Percentiles rank a stretch among this genome's conserved stretches.
phyloP scores from a whole-genome alignment of 768 basidiomycete genomes.

The Imleria badia region DNA sequence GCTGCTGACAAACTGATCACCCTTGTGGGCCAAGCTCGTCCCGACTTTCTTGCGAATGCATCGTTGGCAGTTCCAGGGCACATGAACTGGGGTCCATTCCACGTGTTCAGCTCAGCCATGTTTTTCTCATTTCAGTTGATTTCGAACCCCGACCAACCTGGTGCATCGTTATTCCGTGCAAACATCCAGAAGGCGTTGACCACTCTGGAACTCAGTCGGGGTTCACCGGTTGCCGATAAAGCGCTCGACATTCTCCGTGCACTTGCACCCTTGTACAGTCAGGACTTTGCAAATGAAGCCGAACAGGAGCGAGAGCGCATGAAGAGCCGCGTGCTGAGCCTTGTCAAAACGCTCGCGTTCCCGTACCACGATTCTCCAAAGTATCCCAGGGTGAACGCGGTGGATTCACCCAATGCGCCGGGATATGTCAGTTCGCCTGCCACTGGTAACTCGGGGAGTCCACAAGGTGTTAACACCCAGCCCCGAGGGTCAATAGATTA shows the following conservation, averaged over 20 bases:
- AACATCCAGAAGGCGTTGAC: slow-evolving; percentile 69
- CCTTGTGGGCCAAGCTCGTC: slow-evolving; percentile 72
- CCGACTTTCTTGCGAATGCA: slow-evolving; percentile 70
- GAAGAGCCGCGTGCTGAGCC: slow-evolving; percentile 58
- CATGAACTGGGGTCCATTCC: slow-evolving; percentile 82
- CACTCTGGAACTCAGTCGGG: slow-evolving; percentile 64
- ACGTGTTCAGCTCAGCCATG: slow-evolving; percentile 84
- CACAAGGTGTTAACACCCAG: slow-evolving; percentile 32
- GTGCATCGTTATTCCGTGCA: slow-evolving; percentile 71
- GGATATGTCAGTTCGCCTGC: slow-evolving; percentile 53
- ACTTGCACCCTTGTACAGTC: slow-evolving; percentile 70
- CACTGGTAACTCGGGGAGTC: slow-evolving; percentile 59
- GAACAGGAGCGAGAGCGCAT: slow-evolving; percentile 56
- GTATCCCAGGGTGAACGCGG: slow-evolving; percentile 44
- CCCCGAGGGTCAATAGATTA: slow-evolving; percentile 29
- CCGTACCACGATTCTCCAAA: slow-evolving; percentile 73
- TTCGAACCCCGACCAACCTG: slow-evolving; percentile 76
- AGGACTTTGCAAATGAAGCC: slow-evolving; percentile 53
- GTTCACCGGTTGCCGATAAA: slow-evolving; percentile 70
- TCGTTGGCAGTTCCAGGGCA: slow-evolving; percentile 75
- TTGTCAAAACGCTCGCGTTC: slow-evolving; percentile 75
- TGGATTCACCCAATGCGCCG: slow-evolving; percentile 50
- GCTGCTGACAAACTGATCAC: slow-evolving; percentile 79
- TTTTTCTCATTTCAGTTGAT: slow-evolving; percentile 91
- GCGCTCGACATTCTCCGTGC: slow-evolving; percentile 68